Evolutionary conservation across 352 stramenopile genomes (phyloP).

Genomic region (Phytophthora melonis): DNA sequence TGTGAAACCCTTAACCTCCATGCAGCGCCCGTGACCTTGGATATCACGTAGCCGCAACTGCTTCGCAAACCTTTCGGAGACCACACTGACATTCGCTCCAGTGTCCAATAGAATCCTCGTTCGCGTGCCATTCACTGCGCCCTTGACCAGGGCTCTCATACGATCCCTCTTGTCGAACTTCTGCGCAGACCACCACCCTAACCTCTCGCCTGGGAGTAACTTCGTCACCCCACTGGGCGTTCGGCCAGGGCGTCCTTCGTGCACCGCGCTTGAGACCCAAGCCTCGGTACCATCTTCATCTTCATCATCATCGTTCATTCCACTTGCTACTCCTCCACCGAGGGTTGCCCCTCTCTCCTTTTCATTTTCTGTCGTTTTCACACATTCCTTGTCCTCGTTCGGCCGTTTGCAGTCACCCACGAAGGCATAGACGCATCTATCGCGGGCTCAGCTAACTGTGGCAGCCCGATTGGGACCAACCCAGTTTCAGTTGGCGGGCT

Average conservation of each 20-base stretch:
- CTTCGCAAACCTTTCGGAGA: neutral
- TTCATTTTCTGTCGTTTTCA: conserved; percentile 12
- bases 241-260: too few relatives aligned
- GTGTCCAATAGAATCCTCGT: too few relatives aligned
- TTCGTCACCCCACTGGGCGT: too few relatives aligned
- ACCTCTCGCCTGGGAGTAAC: neutral
- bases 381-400: neutral
- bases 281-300: neutral
- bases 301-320: neutral
- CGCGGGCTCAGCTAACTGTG: conserved; percentile 1
- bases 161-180: neutral
- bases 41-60: too few relatives aligned
- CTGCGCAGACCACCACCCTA: conserved; percentile 11
- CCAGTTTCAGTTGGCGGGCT: conserved; percentile 17
- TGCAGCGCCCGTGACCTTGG: too few relatives aligned
- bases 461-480: neutral
- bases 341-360: conserved; percentile 1
- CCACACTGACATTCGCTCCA: too few relatives aligned
- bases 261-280: neutral
- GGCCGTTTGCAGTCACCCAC: conserved; percentile 2
- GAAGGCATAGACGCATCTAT: conserved; percentile 8
- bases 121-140: neutral
- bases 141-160: conserved; percentile 6
- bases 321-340: neutral
- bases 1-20: too few relatives aligned